These are phyloP conservation scores for Macroventuria anomochaeta DNA, from an alignment of 2,329 filamentous ascomycete genomes.

Conservation along the genomic window DNA sequence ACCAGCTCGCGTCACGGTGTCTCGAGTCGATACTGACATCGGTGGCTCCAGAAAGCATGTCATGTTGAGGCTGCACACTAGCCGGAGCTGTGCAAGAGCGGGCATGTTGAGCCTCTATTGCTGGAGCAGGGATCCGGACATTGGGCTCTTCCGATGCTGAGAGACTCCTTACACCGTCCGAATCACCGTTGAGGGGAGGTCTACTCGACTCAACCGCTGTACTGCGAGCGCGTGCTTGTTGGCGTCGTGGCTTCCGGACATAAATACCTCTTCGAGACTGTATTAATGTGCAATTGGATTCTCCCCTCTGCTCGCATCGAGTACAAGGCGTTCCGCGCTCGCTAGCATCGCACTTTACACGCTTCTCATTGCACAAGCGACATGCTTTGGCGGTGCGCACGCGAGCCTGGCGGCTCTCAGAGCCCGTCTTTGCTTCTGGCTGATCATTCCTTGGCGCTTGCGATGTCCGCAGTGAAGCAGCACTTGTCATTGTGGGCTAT, in stretches of 20 bases:
- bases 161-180: neutral
- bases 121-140: neutral
- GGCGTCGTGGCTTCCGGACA: constrained; percentile 9
- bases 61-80: neutral
- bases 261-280: constrained; percentile 15
- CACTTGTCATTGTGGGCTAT: neutral
- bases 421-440: neutral
- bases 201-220: neutral
- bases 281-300: constrained; percentile 3
- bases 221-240: neutral
- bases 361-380: constrained; percentile 13
- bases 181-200: neutral
- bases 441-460: neutral
- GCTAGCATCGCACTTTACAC: constrained; percentile 14
- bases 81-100: neutral
- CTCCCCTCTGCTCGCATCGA: constrained; percentile 7
- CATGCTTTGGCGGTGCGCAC: constrained; percentile 12
- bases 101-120: neutral
- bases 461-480: neutral
- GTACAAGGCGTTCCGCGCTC: constrained; percentile 12
- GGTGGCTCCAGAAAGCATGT: neutral
- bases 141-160: neutral
- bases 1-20: constrained; percentile 7
- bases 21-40: neutral
- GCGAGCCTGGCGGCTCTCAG: constrained; percentile 1